Conservation (phyloP, 1,284 basidiomycete species). For the Ganoderma resinaceum region DNA sequence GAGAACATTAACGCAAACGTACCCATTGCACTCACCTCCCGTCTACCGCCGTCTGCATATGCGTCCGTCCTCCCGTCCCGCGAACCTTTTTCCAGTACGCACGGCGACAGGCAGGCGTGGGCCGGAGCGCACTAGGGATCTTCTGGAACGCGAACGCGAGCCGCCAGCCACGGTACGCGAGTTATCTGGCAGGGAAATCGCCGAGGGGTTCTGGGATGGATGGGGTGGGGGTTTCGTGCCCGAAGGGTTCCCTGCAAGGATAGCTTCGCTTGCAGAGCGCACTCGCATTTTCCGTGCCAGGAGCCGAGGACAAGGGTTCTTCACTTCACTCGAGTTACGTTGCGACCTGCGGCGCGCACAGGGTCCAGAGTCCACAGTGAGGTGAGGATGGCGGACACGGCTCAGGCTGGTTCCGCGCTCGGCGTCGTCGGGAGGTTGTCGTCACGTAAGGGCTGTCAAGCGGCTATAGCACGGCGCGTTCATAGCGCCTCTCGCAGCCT, state of each 20-base stretch:
- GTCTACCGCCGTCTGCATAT: background rate
- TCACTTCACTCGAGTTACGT: background rate
- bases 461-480: background rate
- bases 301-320: background rate
- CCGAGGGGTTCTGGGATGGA: background rate
- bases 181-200: conserved; percentile 1
- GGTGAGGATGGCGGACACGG: background rate
- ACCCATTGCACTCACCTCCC: background rate
- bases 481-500: conserved; percentile 1
- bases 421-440: background rate
- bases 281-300: background rate
- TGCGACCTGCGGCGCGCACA: background rate
- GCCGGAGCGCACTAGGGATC: conserved; percentile 3
- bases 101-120: conserved; percentile 1
- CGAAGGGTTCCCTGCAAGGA: background rate
- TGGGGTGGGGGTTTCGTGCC: background rate
- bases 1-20: background rate
- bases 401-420: background rate
- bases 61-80: background rate
- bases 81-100: conserved; percentile 2
- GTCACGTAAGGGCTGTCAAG: conserved; percentile 6
- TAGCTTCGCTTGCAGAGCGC: background rate
- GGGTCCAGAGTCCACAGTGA: background rate
- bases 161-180: background rate
- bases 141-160: background rate